Percentiles rank a stretch among this genome's conserved stretches.
phyloP scores from a whole-genome alignment of 306 rosid genomes.

The Gynostemma pentaphyllum region DNA sequence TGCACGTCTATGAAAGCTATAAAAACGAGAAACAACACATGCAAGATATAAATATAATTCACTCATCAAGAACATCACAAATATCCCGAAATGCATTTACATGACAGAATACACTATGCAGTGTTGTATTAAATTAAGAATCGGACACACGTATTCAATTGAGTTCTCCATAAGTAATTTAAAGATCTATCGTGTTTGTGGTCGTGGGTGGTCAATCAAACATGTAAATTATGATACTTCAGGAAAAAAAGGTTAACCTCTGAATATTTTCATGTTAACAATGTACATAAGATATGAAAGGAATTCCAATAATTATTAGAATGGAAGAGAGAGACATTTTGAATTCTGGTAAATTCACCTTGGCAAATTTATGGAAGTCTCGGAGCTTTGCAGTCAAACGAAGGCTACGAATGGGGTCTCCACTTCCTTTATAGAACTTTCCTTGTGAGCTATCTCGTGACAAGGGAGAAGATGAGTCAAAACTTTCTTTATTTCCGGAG shows the following conservation, averaged over 20 bases:
- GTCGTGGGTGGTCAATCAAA: background rate
- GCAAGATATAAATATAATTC: background rate
- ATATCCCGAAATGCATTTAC: too few relatives aligned
- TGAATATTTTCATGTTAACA: background rate
- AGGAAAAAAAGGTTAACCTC: background rate
- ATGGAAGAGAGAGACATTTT: background rate
- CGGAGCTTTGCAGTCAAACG: slow-evolving; percentile 88
- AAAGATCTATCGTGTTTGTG: background rate
- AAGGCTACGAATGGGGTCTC: slow-evolving; percentile 59
- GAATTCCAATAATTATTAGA: background rate
- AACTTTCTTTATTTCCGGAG: slow-evolving; percentile 44
- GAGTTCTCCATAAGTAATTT: background rate
- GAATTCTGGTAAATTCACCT: slow-evolving; percentile 27
- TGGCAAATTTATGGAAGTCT: slow-evolving; percentile 75
- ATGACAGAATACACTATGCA: too few relatives aligned
- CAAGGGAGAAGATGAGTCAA: slow-evolving; percentile 42
- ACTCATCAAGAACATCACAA: background rate
- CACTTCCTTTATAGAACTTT: slow-evolving; percentile 55
- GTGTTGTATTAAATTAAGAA: too few relatives aligned
- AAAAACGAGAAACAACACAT: background rate
- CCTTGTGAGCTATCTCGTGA: slow-evolving; percentile 71
- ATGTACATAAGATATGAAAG: background rate
- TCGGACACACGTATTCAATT: background rate
- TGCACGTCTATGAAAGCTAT: background rate
- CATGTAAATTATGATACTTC: background rate